Evolutionary conservation across 371 early-diverging fungal genomes (phyloP), one percentile per base, ranked within the genome.

Genomic region (Smittium culicis): DNA sequence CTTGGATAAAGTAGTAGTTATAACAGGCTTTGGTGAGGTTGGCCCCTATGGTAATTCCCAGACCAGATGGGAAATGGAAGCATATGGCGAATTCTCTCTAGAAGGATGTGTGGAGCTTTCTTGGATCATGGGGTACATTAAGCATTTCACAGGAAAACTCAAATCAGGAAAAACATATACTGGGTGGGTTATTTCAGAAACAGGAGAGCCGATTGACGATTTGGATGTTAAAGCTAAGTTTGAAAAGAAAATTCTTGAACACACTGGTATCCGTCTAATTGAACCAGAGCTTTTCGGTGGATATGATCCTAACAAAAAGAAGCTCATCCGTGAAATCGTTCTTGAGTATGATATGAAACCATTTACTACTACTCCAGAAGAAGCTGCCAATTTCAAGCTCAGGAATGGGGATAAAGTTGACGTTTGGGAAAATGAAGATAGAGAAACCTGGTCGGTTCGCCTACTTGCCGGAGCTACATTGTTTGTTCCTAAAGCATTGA

Each of bases 41-140:
- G 93, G 95, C 1, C 97, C 97, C 24, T 91, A 86, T 82, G 97
- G 97, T 75, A 86, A 89, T 68, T 85, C 91, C 32, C 84, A 93
- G 71, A 94, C 94, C 65, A 90, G 97, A 66, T 96, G 97, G 97
- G 96, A 96, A 77, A 94, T 96, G 91, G 94, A 93, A 74, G 87
- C 90, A 63, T 70, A 79, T 58, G 96, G 96, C 71, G 87, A 93
- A 75, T 88, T 95, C 80, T 94, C 95, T 63, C 83, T 94, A 55
- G 93, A 94, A 66, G 96, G 95, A 25, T 93, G 93, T 73, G 88
- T 94, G 65, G 94, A 94, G 79, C 83, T 96, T 87, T 94, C 94
- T 28, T 94, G 97, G 95, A 88, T 95, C 70, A 94, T 94, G 95
- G 95, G 95, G 56, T 86, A 83, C 71, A 91, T 96, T 79, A 88